Evolutionary conservation across 2,329 filamentous ascomycete species (phyloP).

Genomic region (Orbilia brochopaga): DNA sequence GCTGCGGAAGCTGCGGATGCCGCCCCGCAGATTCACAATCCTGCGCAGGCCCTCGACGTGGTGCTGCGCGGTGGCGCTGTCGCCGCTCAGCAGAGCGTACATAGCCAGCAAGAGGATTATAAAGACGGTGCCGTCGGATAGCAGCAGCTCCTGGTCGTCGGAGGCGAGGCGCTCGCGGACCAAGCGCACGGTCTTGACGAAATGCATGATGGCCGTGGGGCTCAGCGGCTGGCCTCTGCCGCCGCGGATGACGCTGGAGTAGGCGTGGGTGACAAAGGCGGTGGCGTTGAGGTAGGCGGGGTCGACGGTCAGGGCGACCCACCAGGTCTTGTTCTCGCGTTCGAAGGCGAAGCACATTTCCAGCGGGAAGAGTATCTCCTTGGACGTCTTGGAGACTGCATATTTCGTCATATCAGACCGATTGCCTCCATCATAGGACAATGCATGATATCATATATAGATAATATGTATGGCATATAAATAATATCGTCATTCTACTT

Average conservation of each 20-base stretch:
- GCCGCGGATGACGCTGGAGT: constrained; percentile 54
- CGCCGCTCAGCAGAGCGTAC: constrained; percentile 55
- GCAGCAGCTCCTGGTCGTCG: constrained; percentile 51
- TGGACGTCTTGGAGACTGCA: constrained; percentile 57
- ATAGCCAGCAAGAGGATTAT: constrained; percentile 56
- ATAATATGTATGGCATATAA: no score
- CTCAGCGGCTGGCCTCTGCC: constrained; percentile 27
- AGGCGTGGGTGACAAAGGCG: constrained; percentile 57
- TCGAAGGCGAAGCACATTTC: constrained; percentile 56
- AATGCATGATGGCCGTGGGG: constrained; percentile 53
- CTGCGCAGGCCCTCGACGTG: constrained; percentile 58
- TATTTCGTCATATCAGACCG: background rate
- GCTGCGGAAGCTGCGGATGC: constrained; percentile 55
- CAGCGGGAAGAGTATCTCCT: constrained; percentile 56
- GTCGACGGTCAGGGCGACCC: constrained; percentile 57
- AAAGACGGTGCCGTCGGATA: constrained; percentile 56
- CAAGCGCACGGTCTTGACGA: constrained; percentile 55
- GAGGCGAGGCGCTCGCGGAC: constrained; percentile 56
- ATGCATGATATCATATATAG: no score
- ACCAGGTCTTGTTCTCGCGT: constrained; percentile 53
- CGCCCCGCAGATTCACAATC: constrained; percentile 58
- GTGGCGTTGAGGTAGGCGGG: constrained; percentile 58
- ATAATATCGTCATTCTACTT: no score
- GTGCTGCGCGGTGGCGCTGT: constrained; percentile 55
- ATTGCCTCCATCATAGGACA: no score